Percentiles rank a stretch among this genome's conserved stretches.
Evolutionary conservation across 2,329 filamentous ascomycete species (phyloP).

Genomic region (Venturia aucupariae): DNA sequence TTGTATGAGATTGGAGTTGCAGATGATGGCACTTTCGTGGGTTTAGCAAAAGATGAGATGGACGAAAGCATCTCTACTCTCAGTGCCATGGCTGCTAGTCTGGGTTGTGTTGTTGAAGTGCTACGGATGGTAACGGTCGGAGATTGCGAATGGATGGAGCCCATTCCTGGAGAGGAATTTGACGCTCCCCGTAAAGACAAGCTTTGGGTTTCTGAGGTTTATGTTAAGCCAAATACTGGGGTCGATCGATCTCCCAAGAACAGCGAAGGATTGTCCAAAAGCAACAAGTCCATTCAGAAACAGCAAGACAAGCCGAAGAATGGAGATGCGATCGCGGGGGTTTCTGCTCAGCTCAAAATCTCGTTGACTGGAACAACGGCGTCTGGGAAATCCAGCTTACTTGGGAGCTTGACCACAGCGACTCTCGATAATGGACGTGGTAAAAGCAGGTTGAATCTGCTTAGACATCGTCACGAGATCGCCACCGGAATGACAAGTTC

Average conservation of each 20-base stretch:
- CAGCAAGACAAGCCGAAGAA: neutral
- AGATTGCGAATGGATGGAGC: constrained; percentile 65
- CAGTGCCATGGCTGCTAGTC: constrained; percentile 80
- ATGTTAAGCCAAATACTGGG: constrained; percentile 65
- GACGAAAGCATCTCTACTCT: constrained; percentile 81
- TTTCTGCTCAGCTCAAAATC: constrained; percentile 62
- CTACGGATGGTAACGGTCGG: constrained; percentile 77
- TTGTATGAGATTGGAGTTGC: constrained; percentile 95
- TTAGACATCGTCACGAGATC: constrained; percentile 91
- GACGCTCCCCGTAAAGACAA: constrained; percentile 38
- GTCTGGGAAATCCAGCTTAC: constrained; percentile 82
- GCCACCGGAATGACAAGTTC: constrained; percentile 88
- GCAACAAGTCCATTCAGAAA: neutral
- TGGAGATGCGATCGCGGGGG: constrained; percentile 13
- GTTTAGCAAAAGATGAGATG: constrained; percentile 82
- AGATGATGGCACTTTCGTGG: constrained; percentile 85
- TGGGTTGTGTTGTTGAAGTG: constrained; percentile 79
- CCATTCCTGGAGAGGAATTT: constrained; percentile 16
- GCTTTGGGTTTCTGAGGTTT: constrained; percentile 81
- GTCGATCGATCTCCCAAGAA: constrained; percentile 24
- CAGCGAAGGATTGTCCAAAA: neutral
- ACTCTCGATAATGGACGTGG: constrained; percentile 86
- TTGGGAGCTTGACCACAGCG: constrained; percentile 82
- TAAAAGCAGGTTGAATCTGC: constrained; percentile 74
- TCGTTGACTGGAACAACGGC: constrained; percentile 83